Evolutionary conservation across 2,329 filamentous ascomycete genomes (phyloP).

Genomic region (Scedosporium dehoogii): DNA sequence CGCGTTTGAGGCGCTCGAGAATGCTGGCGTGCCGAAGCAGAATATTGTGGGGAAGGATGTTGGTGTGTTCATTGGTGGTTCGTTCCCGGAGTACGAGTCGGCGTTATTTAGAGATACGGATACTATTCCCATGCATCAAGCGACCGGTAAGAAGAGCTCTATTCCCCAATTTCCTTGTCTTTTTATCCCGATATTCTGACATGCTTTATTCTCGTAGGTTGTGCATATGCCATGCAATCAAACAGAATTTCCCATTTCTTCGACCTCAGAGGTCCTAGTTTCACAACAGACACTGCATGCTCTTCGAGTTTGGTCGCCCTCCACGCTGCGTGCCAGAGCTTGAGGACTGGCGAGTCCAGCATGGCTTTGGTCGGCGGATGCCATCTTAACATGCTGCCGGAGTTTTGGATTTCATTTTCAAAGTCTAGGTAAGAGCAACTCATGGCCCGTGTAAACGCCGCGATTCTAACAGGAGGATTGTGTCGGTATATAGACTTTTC

Average conservation of each 20-base stretch:
- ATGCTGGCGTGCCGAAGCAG: constrained; percentile 38
- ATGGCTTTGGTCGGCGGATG: constrained; percentile 37
- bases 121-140: constrained; percentile 40
- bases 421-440: constrained; percentile 26
- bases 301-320: constrained; percentile 40
- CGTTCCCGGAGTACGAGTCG: constrained; percentile 37
- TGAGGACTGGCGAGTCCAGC: constrained; percentile 34
- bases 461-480: background rate
- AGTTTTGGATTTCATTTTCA: constrained; percentile 35
- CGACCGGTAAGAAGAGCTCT: constrained; percentile 27
- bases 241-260: constrained; percentile 47
- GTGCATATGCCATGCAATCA: constrained; percentile 40
- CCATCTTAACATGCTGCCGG: constrained; percentile 36
- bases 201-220: constrained; percentile 19
- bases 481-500: constrained; percentile 18
- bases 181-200: background rate
- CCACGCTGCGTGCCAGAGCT: constrained; percentile 38
- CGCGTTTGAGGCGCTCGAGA: constrained; percentile 44
- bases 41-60: constrained; percentile 35
- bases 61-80: constrained; percentile 39
- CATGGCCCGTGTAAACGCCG: no score
- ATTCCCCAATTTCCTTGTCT: background rate
- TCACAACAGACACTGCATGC: constrained; percentile 42
- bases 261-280: constrained; percentile 41
- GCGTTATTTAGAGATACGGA: constrained; percentile 33